Evolutionary conservation across 2,329 filamentous ascomycete genomes (phyloP).

Genomic region (Neophaeococcomyces aloes): DNA sequence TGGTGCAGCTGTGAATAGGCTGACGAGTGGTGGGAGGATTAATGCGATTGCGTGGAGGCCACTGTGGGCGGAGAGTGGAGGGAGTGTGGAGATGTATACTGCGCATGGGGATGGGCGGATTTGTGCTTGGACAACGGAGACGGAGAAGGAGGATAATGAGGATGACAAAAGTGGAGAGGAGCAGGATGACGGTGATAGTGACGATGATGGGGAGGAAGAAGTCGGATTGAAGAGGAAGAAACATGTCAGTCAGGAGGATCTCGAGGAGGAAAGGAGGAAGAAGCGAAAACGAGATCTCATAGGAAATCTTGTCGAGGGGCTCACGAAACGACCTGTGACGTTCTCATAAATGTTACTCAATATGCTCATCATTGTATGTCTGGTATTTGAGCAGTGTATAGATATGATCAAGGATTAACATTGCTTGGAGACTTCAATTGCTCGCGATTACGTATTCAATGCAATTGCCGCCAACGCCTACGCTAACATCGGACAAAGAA

Average conservation of each 20-base stretch:
- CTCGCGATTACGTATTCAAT: too few relatives aligned
- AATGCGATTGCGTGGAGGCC: slow-evolving; percentile 63
- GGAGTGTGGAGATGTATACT: slow-evolving; percentile 63
- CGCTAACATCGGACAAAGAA: too few relatives aligned
- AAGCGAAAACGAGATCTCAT: slow-evolving; percentile 67
- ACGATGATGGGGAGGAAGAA: slow-evolving; percentile 21
- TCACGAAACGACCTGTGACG: slow-evolving; percentile 62
- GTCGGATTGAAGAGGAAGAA: not conserved
- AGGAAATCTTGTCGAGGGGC: slow-evolving; percentile 65
- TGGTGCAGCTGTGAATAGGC: slow-evolving; percentile 9
- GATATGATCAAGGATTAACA: too few relatives aligned
- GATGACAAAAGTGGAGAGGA: slow-evolving; percentile 41
- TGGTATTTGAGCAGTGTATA: too few relatives aligned
- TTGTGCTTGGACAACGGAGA: slow-evolving; percentile 55
- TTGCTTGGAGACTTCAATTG: too few relatives aligned
- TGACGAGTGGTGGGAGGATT: slow-evolving; percentile 50
- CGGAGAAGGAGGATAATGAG: not conserved
- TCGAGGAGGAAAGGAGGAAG: slow-evolving; percentile 33
- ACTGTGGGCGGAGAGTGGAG: slow-evolving; percentile 46
- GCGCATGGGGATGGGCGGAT: slow-evolving; percentile 78
- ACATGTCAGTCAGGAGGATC: not conserved
- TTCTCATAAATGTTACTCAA: slow-evolving; percentile 34
- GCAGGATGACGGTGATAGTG: slow-evolving; percentile 33
- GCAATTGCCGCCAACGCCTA: too few relatives aligned
- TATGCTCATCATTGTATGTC: not conserved